phyloP scores from a whole-genome alignment of 2,329 filamentous ascomycete species.

The Aspergillus sojae region DNA sequence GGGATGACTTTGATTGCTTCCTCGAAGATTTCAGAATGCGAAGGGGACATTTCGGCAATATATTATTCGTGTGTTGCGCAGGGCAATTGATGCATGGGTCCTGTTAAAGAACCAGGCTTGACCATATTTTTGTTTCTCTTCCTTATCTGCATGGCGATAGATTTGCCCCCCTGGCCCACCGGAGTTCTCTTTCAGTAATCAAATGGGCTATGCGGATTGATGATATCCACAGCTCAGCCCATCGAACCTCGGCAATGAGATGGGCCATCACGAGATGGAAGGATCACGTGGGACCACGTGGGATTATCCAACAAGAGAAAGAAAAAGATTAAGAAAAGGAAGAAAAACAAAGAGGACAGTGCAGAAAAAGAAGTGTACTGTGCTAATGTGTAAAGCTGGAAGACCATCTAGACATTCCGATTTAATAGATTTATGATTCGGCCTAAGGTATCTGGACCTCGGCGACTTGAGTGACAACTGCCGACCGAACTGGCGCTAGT shows the following conservation, averaged over 20 bases:
- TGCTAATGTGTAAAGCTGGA: no score
- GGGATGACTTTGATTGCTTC: neutral
- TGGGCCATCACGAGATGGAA: neutral
- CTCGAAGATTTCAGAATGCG: neutral
- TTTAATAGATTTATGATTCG: no score
- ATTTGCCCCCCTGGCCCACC: neutral
- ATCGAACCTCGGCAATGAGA: neutral
- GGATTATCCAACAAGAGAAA: no score
- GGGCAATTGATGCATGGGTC: neutral
- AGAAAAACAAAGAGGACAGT: no score
- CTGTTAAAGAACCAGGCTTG: neutral
- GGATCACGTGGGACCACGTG: neutral
- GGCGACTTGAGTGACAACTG: no score
- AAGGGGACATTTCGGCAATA: neutral
- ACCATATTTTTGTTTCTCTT: neutral
- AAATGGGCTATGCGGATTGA: neutral
- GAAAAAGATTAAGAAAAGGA: no score
- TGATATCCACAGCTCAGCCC: neutral
- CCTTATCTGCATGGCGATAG: neutral
- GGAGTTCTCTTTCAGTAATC: neutral
- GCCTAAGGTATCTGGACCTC: no score
- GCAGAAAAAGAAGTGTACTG: accelerated
- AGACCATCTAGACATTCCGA: no score
- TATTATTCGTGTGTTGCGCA: neutral
- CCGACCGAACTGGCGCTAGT: neutral